Evolutionary conservation across 495 filamentous ascomycete genomes (phyloP), one percentile per base, ranked within the genome.

Genomic region (Podospora conica): DNA sequence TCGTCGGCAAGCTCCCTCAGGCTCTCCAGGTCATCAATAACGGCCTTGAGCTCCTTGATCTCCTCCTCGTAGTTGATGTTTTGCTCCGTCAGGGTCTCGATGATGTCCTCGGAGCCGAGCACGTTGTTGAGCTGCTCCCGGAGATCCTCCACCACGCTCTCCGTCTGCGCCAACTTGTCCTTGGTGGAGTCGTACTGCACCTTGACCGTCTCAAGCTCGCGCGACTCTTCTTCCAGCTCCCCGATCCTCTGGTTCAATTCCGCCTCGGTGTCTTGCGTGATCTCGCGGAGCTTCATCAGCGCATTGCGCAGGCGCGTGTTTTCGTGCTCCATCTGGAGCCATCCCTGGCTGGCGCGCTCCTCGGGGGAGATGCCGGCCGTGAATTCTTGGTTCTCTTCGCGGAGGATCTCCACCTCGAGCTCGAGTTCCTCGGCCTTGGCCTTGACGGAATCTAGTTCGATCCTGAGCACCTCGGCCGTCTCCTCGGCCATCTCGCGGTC

Each of bases 401-500:
- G 86, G 28, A 97, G 74, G 28, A 98, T 85, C 61, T 97, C 93
- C 4, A 91, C 84, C 73, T 98, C 96, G 53, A 97, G 79, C 71
- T 94, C 85, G 2, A 96, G 80, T 75, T 98, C 95, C 72, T 98
- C 92, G 7, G 86, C 78, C 69, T 86, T 91, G 28, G 82, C 76
- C 68, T 90, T 88, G 55, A 96, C 76, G 5, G 85, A 80, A n/a
- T 96, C 91, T 21, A 93, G 81, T 75, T 98, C 95, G 2, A 85
- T 83, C 73, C 90, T 93, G 31, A 88, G 81, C 20, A 85, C 84
- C 67, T 98, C 95, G 7, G 90, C 89, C 40, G 86, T 91, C 73
- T 98, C 94, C 75, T 97, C 94, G 2, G 95, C 96, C 92, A 98
- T 97, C 76, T 98, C 94, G 18, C 92, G 84, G 72, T 98, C 95